phyloP scores from a whole-genome alignment of 2,329 filamentous ascomycete species.

The Xylaria sp. region DNA sequence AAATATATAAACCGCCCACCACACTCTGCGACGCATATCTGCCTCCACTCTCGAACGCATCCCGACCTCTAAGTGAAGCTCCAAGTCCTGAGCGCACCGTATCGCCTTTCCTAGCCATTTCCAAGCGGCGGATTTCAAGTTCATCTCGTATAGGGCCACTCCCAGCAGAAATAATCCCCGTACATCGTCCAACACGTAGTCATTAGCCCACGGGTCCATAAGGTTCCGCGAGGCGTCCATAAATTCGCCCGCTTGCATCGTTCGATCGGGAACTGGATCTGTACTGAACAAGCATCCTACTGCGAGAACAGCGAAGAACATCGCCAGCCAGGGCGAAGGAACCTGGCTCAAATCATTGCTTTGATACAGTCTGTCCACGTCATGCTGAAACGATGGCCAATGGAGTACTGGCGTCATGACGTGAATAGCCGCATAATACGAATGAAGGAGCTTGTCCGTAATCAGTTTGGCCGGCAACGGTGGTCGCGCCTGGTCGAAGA shows the following conservation, averaged over 20 bases:
- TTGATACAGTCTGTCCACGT: slow-evolving; percentile 81
- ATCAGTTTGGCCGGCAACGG: slow-evolving; percentile 75
- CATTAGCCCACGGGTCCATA: slow-evolving; percentile 84
- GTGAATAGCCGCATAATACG: slow-evolving; percentile 82
- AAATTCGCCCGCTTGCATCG: slow-evolving; percentile 67
- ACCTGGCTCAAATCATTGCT: slow-evolving; percentile 67
- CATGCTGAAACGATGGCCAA: slow-evolving; percentile 82
- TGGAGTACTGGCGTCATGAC: slow-evolving; percentile 86
- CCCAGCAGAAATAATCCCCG: slow-evolving; percentile 77
- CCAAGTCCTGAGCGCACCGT: slow-evolving; percentile 83
- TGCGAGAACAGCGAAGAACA: slow-evolving; percentile 86
- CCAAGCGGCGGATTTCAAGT: slow-evolving; percentile 85
- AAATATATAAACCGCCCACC: slow-evolving; percentile 94
- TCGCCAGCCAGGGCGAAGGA: slow-evolving; percentile 76
- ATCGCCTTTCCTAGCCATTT: slow-evolving; percentile 85
- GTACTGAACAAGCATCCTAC: slow-evolving; percentile 80
- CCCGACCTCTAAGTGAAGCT: slow-evolving; percentile 79
- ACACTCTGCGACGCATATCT: slow-evolving; percentile 87
- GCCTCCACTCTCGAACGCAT: slow-evolving; percentile 79
- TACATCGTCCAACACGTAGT: slow-evolving; percentile 79
- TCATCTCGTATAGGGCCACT: slow-evolving; percentile 85
- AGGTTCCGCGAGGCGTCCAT: slow-evolving; percentile 76
- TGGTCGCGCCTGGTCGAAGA: slow-evolving; percentile 65
- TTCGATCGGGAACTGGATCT: slow-evolving; percentile 64
- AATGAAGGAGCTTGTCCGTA: slow-evolving; percentile 76